These are phyloP conservation scores for Cotoneaster glaucophyllus DNA, from an alignment of 306 rosid genomes.

Conservation along the genomic window DNA sequence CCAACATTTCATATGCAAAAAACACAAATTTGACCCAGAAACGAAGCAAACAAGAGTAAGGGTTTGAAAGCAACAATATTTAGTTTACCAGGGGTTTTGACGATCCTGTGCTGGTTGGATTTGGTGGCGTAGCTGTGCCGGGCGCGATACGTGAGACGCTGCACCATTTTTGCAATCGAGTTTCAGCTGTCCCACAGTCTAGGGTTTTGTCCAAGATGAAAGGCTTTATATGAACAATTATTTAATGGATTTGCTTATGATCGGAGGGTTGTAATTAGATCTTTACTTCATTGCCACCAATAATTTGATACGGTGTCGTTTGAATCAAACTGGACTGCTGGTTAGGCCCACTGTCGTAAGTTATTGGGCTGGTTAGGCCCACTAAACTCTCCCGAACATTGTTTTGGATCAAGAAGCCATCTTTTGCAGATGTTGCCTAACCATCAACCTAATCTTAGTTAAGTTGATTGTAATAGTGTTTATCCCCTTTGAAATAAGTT, in stretches of 20 bases:
- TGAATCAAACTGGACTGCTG: background rate
- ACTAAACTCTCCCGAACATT: background rate
- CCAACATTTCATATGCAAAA: background rate
- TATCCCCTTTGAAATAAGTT: background rate
- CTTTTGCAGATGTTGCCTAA: background rate
- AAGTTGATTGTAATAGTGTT: background rate
- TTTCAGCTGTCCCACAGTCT: background rate
- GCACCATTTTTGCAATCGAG: slow-evolving; percentile 47
- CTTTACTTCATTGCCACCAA: background rate
- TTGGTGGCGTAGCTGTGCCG: slow-evolving; percentile 77
- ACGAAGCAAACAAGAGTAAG: background rate
- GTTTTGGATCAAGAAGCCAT: background rate
- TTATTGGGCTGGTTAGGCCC: background rate
- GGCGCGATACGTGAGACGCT: slow-evolving; percentile 64
- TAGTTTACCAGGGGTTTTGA: slow-evolving; percentile 58
- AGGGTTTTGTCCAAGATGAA: slow-evolving; percentile 26
- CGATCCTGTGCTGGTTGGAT: slow-evolving; percentile 67
- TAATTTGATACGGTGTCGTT: background rate
- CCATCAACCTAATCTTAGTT: background rate
- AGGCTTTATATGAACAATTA: background rate
- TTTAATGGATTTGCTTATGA: background rate
- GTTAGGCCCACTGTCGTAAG: background rate
- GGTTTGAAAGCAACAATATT: background rate
- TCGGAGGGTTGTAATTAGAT: background rate
- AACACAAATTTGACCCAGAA: background rate